These are phyloP conservation scores for Onygenales sp. DNA, from an alignment of 2,329 filamentous ascomycete species.

Conservation along the genomic window DNA sequence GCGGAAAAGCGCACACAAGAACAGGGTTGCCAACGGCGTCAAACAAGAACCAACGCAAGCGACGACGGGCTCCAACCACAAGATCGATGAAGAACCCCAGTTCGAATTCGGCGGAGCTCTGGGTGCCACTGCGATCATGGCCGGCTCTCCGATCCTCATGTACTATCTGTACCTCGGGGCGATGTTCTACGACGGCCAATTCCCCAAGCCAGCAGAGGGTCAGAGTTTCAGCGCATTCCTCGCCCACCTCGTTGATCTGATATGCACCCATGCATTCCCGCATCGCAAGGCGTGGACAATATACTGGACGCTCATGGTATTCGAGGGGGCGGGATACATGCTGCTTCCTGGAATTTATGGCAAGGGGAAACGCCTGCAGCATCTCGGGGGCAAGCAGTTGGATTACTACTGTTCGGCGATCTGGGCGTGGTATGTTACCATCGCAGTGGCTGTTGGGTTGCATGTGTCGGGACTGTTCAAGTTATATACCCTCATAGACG, in stretches of 20 bases:
- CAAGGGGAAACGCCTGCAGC: slow-evolving; percentile 77
- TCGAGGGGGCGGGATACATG: slow-evolving; percentile 74
- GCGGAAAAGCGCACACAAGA: not conserved
- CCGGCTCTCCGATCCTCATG: slow-evolving; percentile 84
- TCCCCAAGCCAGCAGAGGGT: slow-evolving; percentile 58
- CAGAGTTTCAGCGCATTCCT: slow-evolving; percentile 65
- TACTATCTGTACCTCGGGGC: slow-evolving; percentile 99
- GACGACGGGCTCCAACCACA: not conserved
- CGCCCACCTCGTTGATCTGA: slow-evolving; percentile 57
- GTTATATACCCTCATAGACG: slow-evolving; percentile 82
- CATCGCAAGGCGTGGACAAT: slow-evolving; percentile 74
- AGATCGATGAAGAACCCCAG: slow-evolving; percentile 6
- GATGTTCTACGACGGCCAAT: slow-evolving; percentile 77
- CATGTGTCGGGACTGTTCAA: slow-evolving; percentile 80
- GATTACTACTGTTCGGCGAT: slow-evolving; percentile 90
- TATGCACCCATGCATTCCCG: slow-evolving; percentile 78
- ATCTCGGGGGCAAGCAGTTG: slow-evolving; percentile 74
- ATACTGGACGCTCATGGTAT: slow-evolving; percentile 88
- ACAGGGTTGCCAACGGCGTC: not conserved
- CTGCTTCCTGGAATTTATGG: slow-evolving; percentile 76
- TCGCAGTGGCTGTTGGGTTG: slow-evolving; percentile 56
- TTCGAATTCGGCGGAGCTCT: slow-evolving; percentile 85
- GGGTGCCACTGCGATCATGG: slow-evolving; percentile 78
- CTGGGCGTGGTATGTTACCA: slow-evolving; percentile 75
- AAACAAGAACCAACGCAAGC: not conserved